phyloP scores from a whole-genome alignment of 306 rosid species.

The Ziziphus jujuba region DNA sequence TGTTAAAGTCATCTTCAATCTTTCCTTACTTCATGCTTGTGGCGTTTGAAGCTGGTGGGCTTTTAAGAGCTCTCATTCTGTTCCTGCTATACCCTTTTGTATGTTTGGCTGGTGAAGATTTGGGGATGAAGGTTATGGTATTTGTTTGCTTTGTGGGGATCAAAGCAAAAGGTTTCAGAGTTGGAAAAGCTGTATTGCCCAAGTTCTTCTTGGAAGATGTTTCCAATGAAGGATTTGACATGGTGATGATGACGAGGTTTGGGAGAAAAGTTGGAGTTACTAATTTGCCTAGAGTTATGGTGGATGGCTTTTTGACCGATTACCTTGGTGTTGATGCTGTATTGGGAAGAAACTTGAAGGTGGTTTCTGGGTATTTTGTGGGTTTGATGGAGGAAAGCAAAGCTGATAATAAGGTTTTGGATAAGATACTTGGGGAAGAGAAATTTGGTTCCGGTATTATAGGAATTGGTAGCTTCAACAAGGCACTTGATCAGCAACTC shows the following conservation, averaged over 20 bases:
- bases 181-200: conserved; percentile 62
- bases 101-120: conserved; percentile 48
- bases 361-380: conserved; percentile 52
- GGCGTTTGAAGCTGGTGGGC: conserved; percentile 73
- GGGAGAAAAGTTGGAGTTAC: conserved; percentile 48
- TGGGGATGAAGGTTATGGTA: conserved; percentile 52
- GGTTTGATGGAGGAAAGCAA: conserved; percentile 49
- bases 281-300: conserved; percentile 65
- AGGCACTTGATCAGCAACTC: conserved; percentile 33
- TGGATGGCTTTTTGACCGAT: conserved; percentile 56
- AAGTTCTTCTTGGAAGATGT: conserved; percentile 62
- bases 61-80: conserved; percentile 47
- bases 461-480: conserved; percentile 35
- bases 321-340: conserved; percentile 55
- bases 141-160: conserved; percentile 62
- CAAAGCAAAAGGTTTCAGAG: conserved; percentile 36
- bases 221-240: conserved; percentile 56
- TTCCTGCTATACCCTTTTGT: conserved; percentile 57
- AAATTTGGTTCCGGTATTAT: conserved; percentile 9
- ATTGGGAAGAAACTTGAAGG: conserved; percentile 54
- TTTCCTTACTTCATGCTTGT: conserved; percentile 79
- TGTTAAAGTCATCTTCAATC: conserved; percentile 45
- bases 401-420: neutral
- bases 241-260: conserved; percentile 46
- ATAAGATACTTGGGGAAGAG: conserved; percentile 19